Evolutionary conservation across 2,329 filamentous ascomycete genomes (phyloP).

Genomic region (Colletotrichum lupini): DNA sequence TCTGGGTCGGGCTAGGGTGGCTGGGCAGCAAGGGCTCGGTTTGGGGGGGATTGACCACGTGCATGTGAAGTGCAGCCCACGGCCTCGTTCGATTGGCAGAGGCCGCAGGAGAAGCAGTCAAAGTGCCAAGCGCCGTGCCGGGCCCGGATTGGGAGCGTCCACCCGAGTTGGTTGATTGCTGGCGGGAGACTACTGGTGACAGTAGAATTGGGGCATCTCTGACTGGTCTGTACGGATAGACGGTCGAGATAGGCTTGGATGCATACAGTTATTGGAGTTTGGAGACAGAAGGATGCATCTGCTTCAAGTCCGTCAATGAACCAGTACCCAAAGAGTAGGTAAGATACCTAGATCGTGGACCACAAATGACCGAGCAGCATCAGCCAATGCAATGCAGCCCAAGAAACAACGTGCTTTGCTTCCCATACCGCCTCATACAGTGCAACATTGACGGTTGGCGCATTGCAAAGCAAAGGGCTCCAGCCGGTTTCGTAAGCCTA

Average conservation of each 20-base stretch:
- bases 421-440: conserved; percentile 2
- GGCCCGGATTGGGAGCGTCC: conserved; percentile 33
- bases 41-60: conserved; percentile 1
- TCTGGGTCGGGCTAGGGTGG: neutral
- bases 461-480: conserved; percentile 10
- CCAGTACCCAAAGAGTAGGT: neutral
- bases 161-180: conserved; percentile 13
- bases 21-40: neutral
- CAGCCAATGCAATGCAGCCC: conserved; percentile 21
- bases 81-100: conserved; percentile 8
- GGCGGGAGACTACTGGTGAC: neutral
- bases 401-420: conserved; percentile 24
- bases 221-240: neutral
- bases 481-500: conserved; percentile 29
- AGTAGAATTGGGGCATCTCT: neutral
- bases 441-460: conserved; percentile 4
- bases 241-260: neutral
- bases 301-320: neutral
- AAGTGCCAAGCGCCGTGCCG: conserved; percentile 30
- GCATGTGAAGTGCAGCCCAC: conserved; percentile 1
- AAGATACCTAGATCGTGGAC: neutral
- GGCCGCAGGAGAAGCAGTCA: neutral
- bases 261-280: neutral
- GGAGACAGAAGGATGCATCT: neutral
- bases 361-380: neutral